Evolutionary conservation across 441 rosid genomes (phyloP), one percentile per base, ranked within the genome.

Genomic region (Monsonia emarginata): DNA sequence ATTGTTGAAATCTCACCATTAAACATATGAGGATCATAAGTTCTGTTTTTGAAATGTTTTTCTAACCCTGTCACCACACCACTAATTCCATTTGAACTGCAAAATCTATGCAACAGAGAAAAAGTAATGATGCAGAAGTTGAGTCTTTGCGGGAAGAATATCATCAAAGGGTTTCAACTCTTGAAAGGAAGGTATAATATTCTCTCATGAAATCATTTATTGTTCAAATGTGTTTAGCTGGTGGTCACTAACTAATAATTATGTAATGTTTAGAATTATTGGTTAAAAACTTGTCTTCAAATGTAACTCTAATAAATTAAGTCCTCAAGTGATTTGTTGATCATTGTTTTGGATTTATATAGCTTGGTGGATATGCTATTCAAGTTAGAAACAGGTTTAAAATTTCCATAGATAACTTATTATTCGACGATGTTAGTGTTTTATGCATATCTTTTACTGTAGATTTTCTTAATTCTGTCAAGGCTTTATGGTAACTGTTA

Each of bases 111-210:
- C 54, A 72, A 74, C 91, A 91, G 99, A 87, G 89, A 74, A 91
- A 89, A 83, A 78, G 95, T 65, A 86, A 65, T 73, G 98, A 88
- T 48, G 97, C 95, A 3, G 99, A 95, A 84, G 75, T 95, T 54
- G 98, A 95, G 80, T 85, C 97, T 69, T 80, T 95, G 81, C 84
- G 95, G 69, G 99, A 91, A 81, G 98, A 91, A 84, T 95, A 89
- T 79, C 98, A 88, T 83, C 99, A 95, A 81, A 85, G 95, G 81
- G 89, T 91, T 82, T 85, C 93, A 61, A 81, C 88, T 65, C 93
- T 95, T 61, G 99, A 95, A 82, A 89, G 97, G 71, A 91, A 89
- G 97, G 99, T 89, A 65, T 44, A 44, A 64, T 26, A 38, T 11
- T 31, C 25, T 30, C 38, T 31, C 40, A n/a, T 26, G 61, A 57